Conservation (phyloP, 495 filamentous ascomycete species). For the Aspergillus sclerotioniger region DNA sequence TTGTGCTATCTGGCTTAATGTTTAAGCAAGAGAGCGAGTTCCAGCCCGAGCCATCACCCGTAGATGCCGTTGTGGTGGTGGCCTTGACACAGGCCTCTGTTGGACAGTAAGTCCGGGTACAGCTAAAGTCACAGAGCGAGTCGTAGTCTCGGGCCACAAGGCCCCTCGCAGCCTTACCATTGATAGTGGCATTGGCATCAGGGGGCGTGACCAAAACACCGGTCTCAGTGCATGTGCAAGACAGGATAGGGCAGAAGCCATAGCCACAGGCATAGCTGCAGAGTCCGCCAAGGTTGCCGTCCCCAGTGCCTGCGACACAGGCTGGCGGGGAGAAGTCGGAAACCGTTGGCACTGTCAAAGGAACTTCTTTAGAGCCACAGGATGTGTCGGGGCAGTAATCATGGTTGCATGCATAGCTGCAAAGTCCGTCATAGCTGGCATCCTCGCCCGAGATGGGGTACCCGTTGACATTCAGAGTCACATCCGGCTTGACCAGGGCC, state of each 20-base stretch:
- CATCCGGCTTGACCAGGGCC: slow-evolving; percentile 17
- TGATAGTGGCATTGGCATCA: not conserved
- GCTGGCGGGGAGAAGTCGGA: not conserved
- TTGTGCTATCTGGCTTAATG: too few species aligned
- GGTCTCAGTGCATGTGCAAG: slow-evolving; percentile 12
- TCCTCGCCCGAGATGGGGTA: slow-evolving; percentile 39
- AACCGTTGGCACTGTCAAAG: not conserved
- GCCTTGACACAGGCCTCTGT: too few species aligned
- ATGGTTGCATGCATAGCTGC: slow-evolving; percentile 11
- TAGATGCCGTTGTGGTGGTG: too few species aligned
- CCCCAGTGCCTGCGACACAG: slow-evolving; percentile 5
- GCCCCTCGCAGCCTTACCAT: too few species aligned
- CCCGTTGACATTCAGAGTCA: slow-evolving; percentile 44
- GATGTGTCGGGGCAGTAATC: slow-evolving; percentile 31
- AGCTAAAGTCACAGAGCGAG: too few species aligned
- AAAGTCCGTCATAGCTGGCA: slow-evolving; percentile 10
- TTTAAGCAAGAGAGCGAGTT: too few species aligned
- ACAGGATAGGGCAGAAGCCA: slow-evolving; percentile 20
- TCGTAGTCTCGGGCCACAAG: too few species aligned
- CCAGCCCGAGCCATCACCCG: too few species aligned
- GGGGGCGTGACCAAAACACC: not conserved
- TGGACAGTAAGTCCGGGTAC: too few species aligned
- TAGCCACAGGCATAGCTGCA: slow-evolving; percentile 18
- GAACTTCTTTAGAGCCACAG: slow-evolving; percentile 17
- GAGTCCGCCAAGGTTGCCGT: slow-evolving; percentile 8